Evolutionary conservation across 371 early-diverging fungal species (phyloP).

Genomic region (Lichtheimia corymbifera): DNA sequence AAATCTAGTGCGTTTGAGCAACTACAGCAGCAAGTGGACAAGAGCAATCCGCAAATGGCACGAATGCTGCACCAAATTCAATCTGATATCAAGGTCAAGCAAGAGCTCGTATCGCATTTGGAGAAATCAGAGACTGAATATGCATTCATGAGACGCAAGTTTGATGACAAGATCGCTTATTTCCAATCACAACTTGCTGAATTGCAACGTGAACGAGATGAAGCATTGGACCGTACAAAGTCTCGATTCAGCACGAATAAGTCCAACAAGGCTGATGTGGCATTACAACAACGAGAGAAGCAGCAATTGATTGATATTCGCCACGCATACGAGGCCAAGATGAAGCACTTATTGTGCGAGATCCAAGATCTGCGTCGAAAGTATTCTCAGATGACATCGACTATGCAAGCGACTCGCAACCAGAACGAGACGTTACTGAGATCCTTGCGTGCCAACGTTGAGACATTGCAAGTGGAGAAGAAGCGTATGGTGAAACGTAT

Average conservation of each 20-base stretch:
- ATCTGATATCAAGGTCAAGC: constrained; percentile 70
- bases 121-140: constrained; percentile 62
- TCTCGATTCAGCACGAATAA: constrained; percentile 25
- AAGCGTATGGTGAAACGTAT: constrained; percentile 78
- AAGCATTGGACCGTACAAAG: constrained; percentile 53
- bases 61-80: constrained; percentile 71
- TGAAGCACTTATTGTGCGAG: constrained; percentile 67
- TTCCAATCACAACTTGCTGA: constrained; percentile 61
- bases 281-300: constrained; percentile 35
- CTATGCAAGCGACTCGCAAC: constrained; percentile 57
- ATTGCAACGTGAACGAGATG: constrained; percentile 70
- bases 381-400: constrained; percentile 56
- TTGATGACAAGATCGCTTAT: constrained; percentile 66
- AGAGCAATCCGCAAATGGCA: constrained; percentile 39
- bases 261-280: constrained; percentile 23
- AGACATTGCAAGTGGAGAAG: constrained; percentile 76
- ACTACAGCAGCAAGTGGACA: constrained; percentile 6
- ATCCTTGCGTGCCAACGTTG: constrained; percentile 58
- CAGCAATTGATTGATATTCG: constrained; percentile 47
- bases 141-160: constrained; percentile 62
- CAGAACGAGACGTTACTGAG: constrained; percentile 55
- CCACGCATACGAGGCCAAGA: constrained; percentile 71
- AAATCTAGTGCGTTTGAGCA: constrained; percentile 10
- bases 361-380: constrained; percentile 70
- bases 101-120: constrained; percentile 55